Evolutionary conservation across 768 basidiomycete genomes (phyloP).

Genomic region (Hericium erinaceus): DNA sequence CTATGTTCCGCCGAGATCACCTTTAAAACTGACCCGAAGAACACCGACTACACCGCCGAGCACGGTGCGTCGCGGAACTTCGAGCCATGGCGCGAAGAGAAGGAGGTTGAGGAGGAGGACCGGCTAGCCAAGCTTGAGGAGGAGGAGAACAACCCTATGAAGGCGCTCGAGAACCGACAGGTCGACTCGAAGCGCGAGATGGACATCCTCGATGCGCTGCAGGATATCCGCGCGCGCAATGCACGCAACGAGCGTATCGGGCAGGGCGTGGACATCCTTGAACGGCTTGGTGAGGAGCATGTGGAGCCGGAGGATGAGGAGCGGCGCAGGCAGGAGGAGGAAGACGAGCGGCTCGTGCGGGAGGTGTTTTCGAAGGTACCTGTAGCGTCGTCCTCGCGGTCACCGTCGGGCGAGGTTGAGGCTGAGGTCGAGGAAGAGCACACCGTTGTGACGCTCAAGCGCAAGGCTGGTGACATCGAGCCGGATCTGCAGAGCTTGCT

Average conservation of each 20-base stretch:
- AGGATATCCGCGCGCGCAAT: conserved; percentile 83
- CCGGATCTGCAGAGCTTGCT: conserved; percentile 62
- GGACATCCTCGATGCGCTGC: conserved; percentile 94
- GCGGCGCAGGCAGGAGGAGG: conserved; percentile 67
- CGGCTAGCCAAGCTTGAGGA: conserved; percentile 78
- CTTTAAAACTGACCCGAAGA: conserved; percentile 99
- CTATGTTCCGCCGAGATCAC: conserved; percentile 97
- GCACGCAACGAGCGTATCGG: conserved; percentile 84
- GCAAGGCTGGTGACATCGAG: conserved; percentile 75
- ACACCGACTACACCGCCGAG: conserved; percentile 88
- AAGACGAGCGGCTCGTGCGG: conserved; percentile 86
- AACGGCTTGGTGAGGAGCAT: conserved; percentile 55
- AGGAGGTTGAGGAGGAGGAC: conserved; percentile 73
- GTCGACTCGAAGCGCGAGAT: conserved; percentile 93
- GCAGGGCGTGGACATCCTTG: conserved; percentile 59
- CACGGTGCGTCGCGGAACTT: conserved; percentile 97
- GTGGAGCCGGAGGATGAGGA: conserved; percentile 70
- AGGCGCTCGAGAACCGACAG: conserved; percentile 87
- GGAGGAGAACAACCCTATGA: conserved; percentile 97
- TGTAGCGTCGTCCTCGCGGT: conserved; percentile 1
- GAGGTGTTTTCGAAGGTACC: conserved; percentile 75
- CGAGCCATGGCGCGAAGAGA: conserved; percentile 90
- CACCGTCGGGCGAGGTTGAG: not conserved
- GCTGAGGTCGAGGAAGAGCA: conserved; percentile 16
- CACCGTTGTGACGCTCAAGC: conserved; percentile 63